phyloP scores from a whole-genome alignment of 2,329 filamentous ascomycete species.

The Diaporthe sp. region DNA sequence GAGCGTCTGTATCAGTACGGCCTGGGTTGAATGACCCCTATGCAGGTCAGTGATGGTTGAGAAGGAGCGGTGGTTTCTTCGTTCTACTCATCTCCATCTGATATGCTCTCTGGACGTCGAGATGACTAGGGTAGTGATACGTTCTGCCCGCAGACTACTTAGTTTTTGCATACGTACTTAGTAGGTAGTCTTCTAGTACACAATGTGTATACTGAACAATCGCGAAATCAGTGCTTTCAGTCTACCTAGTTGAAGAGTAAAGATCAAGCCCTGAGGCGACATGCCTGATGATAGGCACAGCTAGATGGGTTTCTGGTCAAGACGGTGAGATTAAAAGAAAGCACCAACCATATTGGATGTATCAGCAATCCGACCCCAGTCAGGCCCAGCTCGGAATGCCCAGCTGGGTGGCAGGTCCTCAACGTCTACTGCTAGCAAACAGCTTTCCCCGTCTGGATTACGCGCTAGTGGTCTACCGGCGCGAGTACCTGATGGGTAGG shows the following conservation, averaged over 20 bases:
- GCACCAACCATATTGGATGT: not conserved
- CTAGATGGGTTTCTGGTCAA: not conserved
- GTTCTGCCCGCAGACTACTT: not conserved
- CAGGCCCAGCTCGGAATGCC: not conserved
- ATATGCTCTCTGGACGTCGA: not conserved
- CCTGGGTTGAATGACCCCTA: not conserved
- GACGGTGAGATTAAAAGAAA: not conserved
- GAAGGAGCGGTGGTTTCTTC: no score
- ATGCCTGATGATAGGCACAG: not conserved
- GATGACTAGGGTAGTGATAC: not conserved
- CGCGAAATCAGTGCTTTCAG: not conserved
- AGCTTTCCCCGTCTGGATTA: not conserved
- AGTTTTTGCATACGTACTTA: not conserved
- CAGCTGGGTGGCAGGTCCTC: not conserved
- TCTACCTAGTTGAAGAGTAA: not conserved
- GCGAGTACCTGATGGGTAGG: not conserved
- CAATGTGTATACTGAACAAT: not conserved
- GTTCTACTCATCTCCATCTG: not conserved
- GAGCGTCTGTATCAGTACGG: not conserved
- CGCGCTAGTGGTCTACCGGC: not conserved
- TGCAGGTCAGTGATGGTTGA: no score
- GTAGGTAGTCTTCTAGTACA: not conserved
- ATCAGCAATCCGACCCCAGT: not conserved
- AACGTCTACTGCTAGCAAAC: not conserved
- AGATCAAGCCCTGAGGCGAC: not conserved